Conservation (phyloP, 768 basidiomycete genomes). For the Panellus pusillus region DNA sequence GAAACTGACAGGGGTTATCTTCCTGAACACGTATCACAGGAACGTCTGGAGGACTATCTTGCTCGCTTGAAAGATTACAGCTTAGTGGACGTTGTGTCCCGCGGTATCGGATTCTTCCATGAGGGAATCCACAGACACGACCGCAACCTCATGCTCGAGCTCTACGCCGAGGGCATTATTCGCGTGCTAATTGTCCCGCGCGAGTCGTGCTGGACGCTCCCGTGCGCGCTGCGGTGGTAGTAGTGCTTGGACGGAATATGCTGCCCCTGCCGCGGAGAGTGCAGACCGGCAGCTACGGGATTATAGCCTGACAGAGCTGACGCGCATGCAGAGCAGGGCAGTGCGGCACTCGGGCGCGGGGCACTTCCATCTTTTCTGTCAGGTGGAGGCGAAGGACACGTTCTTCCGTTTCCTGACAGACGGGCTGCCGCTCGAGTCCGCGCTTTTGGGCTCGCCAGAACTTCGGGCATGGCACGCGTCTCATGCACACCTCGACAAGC, state of each 20-base stretch:
- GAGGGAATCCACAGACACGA: constrained; percentile 68
- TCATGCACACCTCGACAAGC: constrained; percentile 47
- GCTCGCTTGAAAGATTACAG: constrained; percentile 58
- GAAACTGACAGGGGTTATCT: constrained; percentile 71
- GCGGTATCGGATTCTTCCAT: constrained; percentile 88
- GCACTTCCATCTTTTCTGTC: constrained; percentile 86
- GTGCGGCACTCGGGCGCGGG: constrained; percentile 61
- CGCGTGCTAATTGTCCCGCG: constrained; percentile 80
- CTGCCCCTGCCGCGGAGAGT: constrained; percentile 45
- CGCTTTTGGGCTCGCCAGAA: constrained; percentile 51
- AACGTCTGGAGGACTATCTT: constrained; percentile 60
- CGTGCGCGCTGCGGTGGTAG: constrained; percentile 74
- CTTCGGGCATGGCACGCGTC: constrained; percentile 49
- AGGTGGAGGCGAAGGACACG: constrained; percentile 78
- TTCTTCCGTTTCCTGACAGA: constrained; percentile 83
- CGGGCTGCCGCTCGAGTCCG: constrained; percentile 88
- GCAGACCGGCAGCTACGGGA: constrained; percentile 72
- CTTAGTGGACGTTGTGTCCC: constrained; percentile 71
- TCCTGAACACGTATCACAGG: constrained; percentile 45
- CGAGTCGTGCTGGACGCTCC: constrained; percentile 88
- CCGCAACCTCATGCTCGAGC: constrained; percentile 69
- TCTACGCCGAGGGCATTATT: constrained; percentile 79
- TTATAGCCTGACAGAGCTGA: constrained; percentile 78
- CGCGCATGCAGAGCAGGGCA: constrained; percentile 90
- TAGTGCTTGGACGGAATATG: constrained; percentile 95